Evolutionary conservation across 805 yeast species (phyloP).

Genomic region (Cyberlindnera misumaiensis): DNA sequence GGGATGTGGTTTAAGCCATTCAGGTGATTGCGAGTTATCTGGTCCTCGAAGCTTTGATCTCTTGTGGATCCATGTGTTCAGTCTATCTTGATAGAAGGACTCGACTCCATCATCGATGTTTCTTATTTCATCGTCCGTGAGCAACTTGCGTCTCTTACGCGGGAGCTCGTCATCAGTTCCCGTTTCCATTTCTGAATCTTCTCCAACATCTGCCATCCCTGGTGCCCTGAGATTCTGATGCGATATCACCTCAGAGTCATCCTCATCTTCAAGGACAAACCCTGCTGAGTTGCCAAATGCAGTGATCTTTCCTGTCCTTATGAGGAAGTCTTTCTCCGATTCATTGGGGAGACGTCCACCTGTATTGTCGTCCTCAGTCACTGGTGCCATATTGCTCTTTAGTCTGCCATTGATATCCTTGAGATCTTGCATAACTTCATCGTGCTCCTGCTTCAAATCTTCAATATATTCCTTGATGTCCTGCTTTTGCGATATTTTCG

Average conservation of each 20-base stretch:
- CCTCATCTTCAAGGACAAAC: conserved; percentile 37
- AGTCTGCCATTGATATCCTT: conserved; percentile 51
- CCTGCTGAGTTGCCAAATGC: conserved; percentile 76
- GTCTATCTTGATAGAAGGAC: conserved; percentile 47
- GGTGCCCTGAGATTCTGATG: conserved; percentile 22
- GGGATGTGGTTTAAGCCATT: conserved; percentile 78
- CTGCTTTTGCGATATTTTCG: conserved; percentile 60
- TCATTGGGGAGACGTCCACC: conserved; percentile 52
- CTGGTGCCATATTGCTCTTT: conserved; percentile 18
- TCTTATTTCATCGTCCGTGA: conserved; percentile 29
- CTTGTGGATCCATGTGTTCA: conserved; percentile 50
- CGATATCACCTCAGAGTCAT: conserved; percentile 12
- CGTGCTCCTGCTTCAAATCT: conserved; percentile 41
- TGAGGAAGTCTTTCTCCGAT: conserved; percentile 67
- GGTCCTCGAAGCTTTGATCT: conserved; percentile 39
- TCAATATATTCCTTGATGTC: conserved; percentile 47
- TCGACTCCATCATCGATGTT: conserved; percentile 83
- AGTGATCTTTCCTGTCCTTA: conserved; percentile 87
- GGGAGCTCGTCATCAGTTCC: conserved; percentile 15
- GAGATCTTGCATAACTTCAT: conserved; percentile 56
- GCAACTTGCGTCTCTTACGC: conserved; percentile 10
- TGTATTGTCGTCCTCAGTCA: conserved; percentile 3
- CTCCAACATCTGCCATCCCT: conserved; percentile 12
- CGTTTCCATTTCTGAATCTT: conserved; percentile 12
- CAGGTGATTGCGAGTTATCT: conserved; percentile 28